Base-by-base conservation (phyloP, 257 asterid species). In the Jacaranda mimosifolia region DNA sequence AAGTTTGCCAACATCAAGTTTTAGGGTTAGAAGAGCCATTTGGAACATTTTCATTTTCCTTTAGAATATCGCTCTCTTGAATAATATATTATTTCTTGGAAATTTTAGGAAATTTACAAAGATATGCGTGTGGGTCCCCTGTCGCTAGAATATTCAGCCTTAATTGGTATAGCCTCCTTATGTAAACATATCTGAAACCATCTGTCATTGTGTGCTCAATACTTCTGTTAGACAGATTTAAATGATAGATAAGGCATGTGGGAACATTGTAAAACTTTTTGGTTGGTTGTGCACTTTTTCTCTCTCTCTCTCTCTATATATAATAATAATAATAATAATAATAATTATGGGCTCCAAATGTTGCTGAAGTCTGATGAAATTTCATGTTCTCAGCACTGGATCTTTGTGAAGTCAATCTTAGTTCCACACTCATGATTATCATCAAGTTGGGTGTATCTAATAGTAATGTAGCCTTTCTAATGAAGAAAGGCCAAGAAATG, bases 1-100 rank as follows among this genome's bases (percentile, higher is more conserved):
- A 76, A 45, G 18, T 42, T 65, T 13, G 35, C 65, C 55, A 58
- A 66, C 56, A 66, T 58, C 78, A 18, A 62, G 39, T 35, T 19
- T 40, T 63, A 42, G 60, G 8, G 35, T 57, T 11, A 58, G 32
- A 59, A 18, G 15, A 59, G 14, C 57, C 3, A 7, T 18, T 18
- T 3, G 43, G 15, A 42, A 45, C 35, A 14, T 72, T 45, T 64
- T 21, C 38, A 8, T 56, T n/a, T 76, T 55, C 35, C 77, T 55
- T 63, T 63, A 58, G 49, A 32, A n/a, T 59, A 9, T 45, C 46
- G 42, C 38, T 68, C 76, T 32, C 58, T 36, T 19, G 46, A 39
- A 56, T 21, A 5, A 36, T 48, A 19, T 21, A 13, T 7, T 13
- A 45, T 19, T 15, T 49, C 26, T 8, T 4, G 19, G 43, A 53